Percentiles rank a stretch among this genome's conserved stretches.
Evolutionary conservation across 441 rosid species (phyloP).

Genomic region (Adansonia rubrostipa): DNA sequence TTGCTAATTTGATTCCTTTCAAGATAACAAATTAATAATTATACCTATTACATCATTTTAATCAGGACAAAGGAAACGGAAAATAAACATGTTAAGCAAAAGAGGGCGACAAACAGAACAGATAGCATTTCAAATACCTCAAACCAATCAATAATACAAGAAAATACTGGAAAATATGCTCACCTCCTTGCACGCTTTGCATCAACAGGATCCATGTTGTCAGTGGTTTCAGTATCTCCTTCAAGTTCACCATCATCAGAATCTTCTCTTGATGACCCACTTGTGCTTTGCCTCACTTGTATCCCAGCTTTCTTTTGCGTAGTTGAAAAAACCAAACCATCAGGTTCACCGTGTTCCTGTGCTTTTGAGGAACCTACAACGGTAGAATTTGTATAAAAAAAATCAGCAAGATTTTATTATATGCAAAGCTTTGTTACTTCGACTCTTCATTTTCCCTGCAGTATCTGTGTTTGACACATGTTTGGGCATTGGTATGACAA

Average conservation of each 20-base stretch:
- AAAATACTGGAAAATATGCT: conserved; percentile 13
- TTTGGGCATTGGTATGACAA: too few relatives aligned
- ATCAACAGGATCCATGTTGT: conserved; percentile 63
- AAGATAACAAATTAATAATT: conserved; percentile 12
- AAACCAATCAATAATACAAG: conserved; percentile 29
- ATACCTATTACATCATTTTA: neutral
- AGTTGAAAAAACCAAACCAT: conserved; percentile 49
- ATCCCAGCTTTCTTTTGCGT: conserved; percentile 45
- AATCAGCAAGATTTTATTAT: neutral
- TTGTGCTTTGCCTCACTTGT: conserved; percentile 68
- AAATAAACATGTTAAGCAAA: neutral
- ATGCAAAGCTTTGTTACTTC: conserved; percentile 3
- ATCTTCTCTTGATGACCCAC: conserved; percentile 92
- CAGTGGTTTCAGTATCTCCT: conserved; percentile 76
- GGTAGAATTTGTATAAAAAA: conserved; percentile 7
- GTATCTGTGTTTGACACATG: too few relatives aligned
- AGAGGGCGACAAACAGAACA: conserved; percentile 24
- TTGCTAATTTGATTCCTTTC: conserved; percentile 1
- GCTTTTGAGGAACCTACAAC: conserved; percentile 49
- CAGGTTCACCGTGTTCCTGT: conserved; percentile 45
- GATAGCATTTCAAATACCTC: conserved; percentile 4
- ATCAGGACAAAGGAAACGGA: neutral
- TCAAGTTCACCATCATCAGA: conserved; percentile 89
- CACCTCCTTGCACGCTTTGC: conserved; percentile 86
- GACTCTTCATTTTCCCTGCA: too few relatives aligned